These are phyloP conservation scores for Magnaporthiopsis incrustans DNA, from an alignment of 2,329 filamentous ascomycete genomes.

Conservation along the genomic window DNA sequence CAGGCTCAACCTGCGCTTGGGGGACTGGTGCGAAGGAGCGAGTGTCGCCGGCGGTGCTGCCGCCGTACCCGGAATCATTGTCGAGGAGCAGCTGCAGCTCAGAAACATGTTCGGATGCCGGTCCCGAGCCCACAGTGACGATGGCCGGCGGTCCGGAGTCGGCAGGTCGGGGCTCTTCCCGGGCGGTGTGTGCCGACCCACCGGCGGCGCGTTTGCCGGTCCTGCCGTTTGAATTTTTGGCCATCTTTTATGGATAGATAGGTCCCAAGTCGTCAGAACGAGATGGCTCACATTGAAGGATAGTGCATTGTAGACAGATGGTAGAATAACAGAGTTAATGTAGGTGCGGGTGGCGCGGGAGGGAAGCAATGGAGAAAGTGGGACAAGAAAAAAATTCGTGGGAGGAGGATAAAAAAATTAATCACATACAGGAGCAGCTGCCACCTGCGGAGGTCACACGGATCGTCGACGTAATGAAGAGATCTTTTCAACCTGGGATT, in stretches of 20 bases:
- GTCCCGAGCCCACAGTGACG: slow-evolving; percentile 81
- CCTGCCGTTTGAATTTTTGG: neutral
- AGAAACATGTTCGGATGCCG: slow-evolving; percentile 72
- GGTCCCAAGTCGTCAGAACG: neutral
- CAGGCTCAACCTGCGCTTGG: slow-evolving; percentile 47
- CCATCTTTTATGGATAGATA: neutral
- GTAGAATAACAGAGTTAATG: neutral
- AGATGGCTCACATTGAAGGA: neutral
- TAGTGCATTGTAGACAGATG: neutral
- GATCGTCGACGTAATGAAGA: neutral
- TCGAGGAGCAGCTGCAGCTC: slow-evolving; percentile 76
- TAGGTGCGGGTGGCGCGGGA: neutral
- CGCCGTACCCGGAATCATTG: slow-evolving; percentile 85
- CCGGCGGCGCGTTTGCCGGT: neutral
- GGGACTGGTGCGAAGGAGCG: slow-evolving; percentile 30
- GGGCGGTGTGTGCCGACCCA: slow-evolving; percentile 19
- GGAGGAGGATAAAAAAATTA: neutral
- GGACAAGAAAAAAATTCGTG: neutral
- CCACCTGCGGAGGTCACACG: neutral
- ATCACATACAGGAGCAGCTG: neutral
- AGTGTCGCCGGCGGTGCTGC: slow-evolving; percentile 56
- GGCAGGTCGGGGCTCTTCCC: slow-evolving; percentile 84
- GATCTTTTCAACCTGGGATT: neutral
- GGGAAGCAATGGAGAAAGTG: neutral
- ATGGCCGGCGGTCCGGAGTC: slow-evolving; percentile 53